Evolutionary conservation across 2,329 filamentous ascomycete genomes (phyloP).

Genomic region (Didymellaceae sp.): DNA sequence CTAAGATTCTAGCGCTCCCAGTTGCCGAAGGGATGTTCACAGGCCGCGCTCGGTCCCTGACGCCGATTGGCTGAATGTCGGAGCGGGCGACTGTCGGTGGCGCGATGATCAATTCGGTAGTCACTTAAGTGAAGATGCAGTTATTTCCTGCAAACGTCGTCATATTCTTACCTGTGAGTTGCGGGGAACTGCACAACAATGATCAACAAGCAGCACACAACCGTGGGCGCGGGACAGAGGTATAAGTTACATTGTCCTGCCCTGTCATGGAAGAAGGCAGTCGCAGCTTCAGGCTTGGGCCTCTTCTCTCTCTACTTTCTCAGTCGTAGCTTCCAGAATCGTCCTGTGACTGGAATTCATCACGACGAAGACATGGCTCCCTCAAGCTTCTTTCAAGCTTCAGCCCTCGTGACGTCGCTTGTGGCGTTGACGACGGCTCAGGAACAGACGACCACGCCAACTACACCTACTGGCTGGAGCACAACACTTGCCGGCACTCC

Average conservation of each 20-base stretch:
- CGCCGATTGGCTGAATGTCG: conserved; percentile 32
- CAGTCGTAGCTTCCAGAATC: background rate
- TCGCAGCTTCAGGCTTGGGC: conserved; percentile 7
- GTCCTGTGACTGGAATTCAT: background rate
- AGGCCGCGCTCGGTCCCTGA: background rate
- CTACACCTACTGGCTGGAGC: conserved; percentile 27
- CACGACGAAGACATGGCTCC: conserved; percentile 11
- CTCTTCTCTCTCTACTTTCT: conserved; percentile 8
- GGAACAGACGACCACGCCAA: conserved; percentile 19
- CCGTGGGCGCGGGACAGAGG: conserved; percentile 3
- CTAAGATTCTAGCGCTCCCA: conserved; percentile 2
- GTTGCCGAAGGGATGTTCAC: background rate
- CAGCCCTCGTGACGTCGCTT: conserved; percentile 32
- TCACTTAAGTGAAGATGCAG: conserved; percentile 3
- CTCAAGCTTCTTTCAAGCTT: conserved; percentile 32
- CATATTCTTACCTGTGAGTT: conserved; percentile 16
- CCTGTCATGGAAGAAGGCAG: conserved; percentile 8
- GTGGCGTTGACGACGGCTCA: conserved; percentile 34
- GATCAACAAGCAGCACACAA: conserved; percentile 8
- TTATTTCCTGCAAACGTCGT: conserved; percentile 17
- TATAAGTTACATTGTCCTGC: conserved; percentile 17
- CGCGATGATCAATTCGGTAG: conserved; percentile 10
- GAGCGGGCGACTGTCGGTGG: conserved; percentile 16
- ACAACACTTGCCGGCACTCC: conserved; percentile 38
- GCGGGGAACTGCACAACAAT: conserved; percentile 20